Base-by-base conservation (phyloP, 2,329 filamentous ascomycete genomes). In the Sclerotinia minor region DNA sequence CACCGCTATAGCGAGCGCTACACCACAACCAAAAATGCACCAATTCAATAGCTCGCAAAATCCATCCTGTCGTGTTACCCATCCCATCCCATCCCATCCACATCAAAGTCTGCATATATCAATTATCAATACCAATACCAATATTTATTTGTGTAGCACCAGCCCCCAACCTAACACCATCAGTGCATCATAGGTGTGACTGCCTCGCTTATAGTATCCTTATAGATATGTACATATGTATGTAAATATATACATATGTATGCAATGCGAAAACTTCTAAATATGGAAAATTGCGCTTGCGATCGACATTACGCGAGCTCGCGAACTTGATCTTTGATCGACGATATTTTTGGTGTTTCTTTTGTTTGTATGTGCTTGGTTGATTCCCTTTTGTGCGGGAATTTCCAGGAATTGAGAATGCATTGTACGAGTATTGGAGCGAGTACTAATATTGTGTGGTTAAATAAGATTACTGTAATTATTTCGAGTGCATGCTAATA, bases 21-120 rank as follows among this genome's bases (percentile, higher is more conserved):
- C 11, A 29, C 47, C 35, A 41, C 60, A 29, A 52, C 8, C 5
- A 41, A 41, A 41, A 41, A 65, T 21, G 63, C 63, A 65, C 11
- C 50, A 21, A 66, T 49, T 60, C 64, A 66, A 66, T 66, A 66
- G 52, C 50, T 44, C 41, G 21, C n/a, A 55, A 58, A 58, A 66
- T 60, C 17, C n/a, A 60, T 60, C 44, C 32, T 60, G 54, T 41
- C 29, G 45, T 66, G 64, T 29, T 29, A 58, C n/a, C 53, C n/a
- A 58, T 26, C 35, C 35, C n/a, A 32, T 2, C 21, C 52, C 47
- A 50, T 38, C 6, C 21, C 21, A 50, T 35, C 26, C 38, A 49
- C 21, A 44, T 38, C 29, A 50, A 26, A 26, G n/a, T 45, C 15
- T 38, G 45, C 59, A 50, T 38, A 21, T 50, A 29, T 60, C 44